Percentiles rank a stretch among this genome's conserved stretches.
These are phyloP conservation scores for Globisporangium ultimum DNA, from an alignment of 352 stramenopile species.

Conservation along the genomic window DNA sequence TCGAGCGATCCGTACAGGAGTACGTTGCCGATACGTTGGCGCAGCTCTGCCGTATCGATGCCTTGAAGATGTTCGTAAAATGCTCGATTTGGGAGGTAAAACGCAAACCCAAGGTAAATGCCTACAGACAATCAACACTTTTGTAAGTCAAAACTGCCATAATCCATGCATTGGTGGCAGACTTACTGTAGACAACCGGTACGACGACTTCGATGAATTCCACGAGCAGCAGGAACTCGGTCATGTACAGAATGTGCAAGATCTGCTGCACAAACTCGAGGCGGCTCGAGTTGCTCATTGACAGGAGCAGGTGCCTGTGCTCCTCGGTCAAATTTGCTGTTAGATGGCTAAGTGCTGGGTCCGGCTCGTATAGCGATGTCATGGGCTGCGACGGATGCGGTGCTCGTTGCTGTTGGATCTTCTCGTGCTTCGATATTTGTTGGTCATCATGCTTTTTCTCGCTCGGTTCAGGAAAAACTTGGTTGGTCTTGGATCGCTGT, in stretches of 20 bases:
- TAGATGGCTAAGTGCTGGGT: too few species aligned
- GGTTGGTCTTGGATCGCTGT: background rate
- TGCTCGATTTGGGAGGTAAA: background rate
- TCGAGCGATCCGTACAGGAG: too few species aligned
- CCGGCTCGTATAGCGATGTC: background rate
- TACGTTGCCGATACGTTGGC: too few species aligned
- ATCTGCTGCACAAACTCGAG: constrained; percentile 2
- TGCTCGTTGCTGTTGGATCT: background rate
- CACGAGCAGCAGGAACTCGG: constrained; percentile 18
- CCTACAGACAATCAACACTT: background rate
- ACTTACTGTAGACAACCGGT: constrained; percentile 19
- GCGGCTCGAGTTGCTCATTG: background rate
- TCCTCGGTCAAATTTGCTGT: too few species aligned
- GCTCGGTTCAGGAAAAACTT: background rate
- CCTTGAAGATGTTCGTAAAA: too few species aligned
- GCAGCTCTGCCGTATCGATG: too few species aligned
- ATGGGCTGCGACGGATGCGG: background rate
- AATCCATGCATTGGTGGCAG: background rate
- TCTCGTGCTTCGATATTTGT: background rate
- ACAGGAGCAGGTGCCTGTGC: background rate
- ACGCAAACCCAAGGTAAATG: background rate
- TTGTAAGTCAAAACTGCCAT: too few species aligned
- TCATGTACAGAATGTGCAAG: constrained; percentile 13
- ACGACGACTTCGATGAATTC: constrained; percentile 21
- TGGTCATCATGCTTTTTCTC: background rate